Percentiles rank a stretch among this genome's conserved stretches.
phyloP scores from a whole-genome alignment of 495 filamentous ascomycete species.

The Sphaerosporella brunnea region DNA sequence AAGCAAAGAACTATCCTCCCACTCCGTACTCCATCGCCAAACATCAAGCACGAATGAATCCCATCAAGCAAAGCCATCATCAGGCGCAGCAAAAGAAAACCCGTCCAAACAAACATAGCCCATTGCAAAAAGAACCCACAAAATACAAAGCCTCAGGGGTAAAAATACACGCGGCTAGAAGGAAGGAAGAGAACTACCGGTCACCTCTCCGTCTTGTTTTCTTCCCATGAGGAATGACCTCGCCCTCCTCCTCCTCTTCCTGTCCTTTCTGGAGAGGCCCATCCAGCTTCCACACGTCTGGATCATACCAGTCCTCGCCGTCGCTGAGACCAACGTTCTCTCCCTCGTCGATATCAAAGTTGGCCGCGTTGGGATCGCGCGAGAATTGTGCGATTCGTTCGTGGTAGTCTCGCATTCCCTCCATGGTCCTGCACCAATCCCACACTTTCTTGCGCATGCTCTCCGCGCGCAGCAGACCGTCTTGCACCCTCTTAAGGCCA shows the following conservation, averaged over 20 bases:
- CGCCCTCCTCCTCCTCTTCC: constrained; percentile 77
- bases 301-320: constrained; percentile 92
- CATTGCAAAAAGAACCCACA: background rate
- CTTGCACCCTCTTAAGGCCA: constrained; percentile 54
- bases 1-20: background rate
- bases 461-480: constrained; percentile 57
- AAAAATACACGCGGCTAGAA: constrained; percentile 30
- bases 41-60: constrained; percentile 4
- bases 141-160: background rate
- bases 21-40: constrained; percentile 8
- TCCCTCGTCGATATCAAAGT: constrained; percentile 72
- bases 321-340: constrained; percentile 72
- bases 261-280: constrained; percentile 79
- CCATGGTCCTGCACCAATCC: constrained; percentile 42
- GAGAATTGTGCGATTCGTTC: constrained; percentile 3
- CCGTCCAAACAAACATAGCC: background rate
- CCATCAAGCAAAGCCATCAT: background rate
- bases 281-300: constrained; percentile 68
- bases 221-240: constrained; percentile 38
- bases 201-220: constrained; percentile 48
- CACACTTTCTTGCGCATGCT: constrained; percentile 61
- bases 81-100: background rate
- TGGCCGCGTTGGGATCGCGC: constrained; percentile 46
- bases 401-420: constrained; percentile 52
- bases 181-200: background rate